Base-by-base conservation (phyloP, 495 filamentous ascomycete species). In the Neurospora hispaniola region DNA sequence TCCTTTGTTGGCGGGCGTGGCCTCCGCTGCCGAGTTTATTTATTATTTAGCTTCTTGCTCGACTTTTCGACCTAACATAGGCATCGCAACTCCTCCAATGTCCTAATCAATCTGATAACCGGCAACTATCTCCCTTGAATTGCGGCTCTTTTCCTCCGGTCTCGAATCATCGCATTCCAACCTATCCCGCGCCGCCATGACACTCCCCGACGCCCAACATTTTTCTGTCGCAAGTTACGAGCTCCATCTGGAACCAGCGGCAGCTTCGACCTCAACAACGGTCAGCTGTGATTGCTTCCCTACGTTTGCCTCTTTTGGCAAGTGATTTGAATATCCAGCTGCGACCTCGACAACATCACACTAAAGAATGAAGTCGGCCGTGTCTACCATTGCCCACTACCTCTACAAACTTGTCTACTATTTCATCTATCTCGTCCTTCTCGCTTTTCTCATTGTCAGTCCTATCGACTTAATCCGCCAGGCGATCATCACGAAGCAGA, bases 401-500 rank as follows among this genome's bases (percentile, higher is more conserved):
- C 88, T 94, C 78, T 97, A 98, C 85, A 89, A 85, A 74, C 91
- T 90, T 70, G 86, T 90, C 75, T 98, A 96, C 82, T 90, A 88
- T 78, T 76, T 94, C 78, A 85, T 98, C 77, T 90, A 90, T 81
- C 79, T 94, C 76, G 76, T 96, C 76, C 87, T 93, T 43, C 82
- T 91, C 78, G 86, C 85, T 76, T 86, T 97, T 69, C 85, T 97
- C 70, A 84, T 95, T 77, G 85, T 97, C 76, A 94, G 92, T 1
- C 96, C 96, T 10, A 91, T 85, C 77, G 93, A 97, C 74, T 86
- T 91, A 48, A 90, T 98, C 81, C 90, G 90, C 77, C 93, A 97
- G 82, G 90, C 91, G 75, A 87, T 90, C 73, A 76, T 82, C 48
- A 86, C 85, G 41, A 76, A 82, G 48, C 89, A 92, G 71, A 82